phyloP scores from a whole-genome alignment of 2,329 filamentous ascomycete species.

The Botrytis aclada region DNA sequence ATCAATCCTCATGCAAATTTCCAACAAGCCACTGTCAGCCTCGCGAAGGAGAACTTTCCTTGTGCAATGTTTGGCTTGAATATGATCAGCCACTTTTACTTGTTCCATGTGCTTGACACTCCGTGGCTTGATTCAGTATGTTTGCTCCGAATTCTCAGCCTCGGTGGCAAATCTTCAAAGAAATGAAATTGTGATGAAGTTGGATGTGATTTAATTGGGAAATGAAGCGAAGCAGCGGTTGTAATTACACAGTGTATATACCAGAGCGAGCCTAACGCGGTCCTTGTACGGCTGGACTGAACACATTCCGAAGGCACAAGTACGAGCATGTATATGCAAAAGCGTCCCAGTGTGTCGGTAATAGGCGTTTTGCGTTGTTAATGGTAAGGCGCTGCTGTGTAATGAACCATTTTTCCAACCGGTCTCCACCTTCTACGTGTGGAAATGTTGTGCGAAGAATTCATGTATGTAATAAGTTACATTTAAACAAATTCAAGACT shows the following conservation, averaged over 20 bases:
- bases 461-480: neutral
- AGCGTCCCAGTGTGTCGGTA: neutral
- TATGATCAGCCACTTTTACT: neutral
- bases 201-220: neutral
- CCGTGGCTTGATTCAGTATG: neutral
- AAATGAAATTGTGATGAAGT: neutral
- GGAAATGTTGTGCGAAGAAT: neutral
- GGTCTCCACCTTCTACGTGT: neutral
- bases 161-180: neutral
- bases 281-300: constrained; percentile 7
- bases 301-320: neutral
- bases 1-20: neutral
- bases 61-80: neutral
- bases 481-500: neutral
- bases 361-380: neutral
- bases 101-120: neutral
- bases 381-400: neutral
- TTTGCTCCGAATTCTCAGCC: neutral
- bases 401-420: neutral
- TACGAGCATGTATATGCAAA: neutral
- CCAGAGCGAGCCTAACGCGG: neutral
- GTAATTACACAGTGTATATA: neutral
- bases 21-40: constrained; percentile 18
- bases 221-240: neutral
- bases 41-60: neutral